A percentile compares a stretch with the other conserved stretches of the same genome.
phyloP scores from a whole-genome alignment of 305 asterid species.

The Plantago lanceolata region DNA sequence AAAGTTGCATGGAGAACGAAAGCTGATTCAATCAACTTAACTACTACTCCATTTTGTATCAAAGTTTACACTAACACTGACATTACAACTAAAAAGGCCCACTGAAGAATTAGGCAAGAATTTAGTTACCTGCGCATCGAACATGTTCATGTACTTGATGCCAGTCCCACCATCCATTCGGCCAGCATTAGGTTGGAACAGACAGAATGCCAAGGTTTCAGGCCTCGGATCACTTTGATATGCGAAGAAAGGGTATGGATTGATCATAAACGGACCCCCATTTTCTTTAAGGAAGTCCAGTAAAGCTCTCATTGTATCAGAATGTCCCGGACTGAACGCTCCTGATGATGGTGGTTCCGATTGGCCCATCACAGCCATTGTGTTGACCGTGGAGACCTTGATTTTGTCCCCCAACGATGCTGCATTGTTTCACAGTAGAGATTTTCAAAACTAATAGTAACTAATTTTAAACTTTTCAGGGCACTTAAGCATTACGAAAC shows the following conservation, averaged over 20 bases:
- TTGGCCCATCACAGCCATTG: conserved; percentile 76
- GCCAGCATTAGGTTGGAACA: conserved; percentile 92
- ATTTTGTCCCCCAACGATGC: conserved; percentile 79
- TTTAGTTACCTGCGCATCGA: conserved; percentile 84
- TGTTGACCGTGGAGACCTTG: conserved; percentile 88
- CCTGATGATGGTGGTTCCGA: conserved; percentile 93
- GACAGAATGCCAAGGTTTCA: conserved; percentile 78
- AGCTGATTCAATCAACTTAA: too few species aligned
- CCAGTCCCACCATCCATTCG: conserved; percentile 65
- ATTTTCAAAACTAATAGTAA: too few species aligned
- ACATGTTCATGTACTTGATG: conserved; percentile 96
- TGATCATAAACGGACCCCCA: conserved; percentile 84
- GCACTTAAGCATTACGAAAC: too few species aligned
- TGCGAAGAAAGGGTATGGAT: conserved; percentile 92
- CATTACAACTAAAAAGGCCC: background rate
- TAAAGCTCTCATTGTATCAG: conserved; percentile 54
- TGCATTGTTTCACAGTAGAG: conserved; percentile 31
- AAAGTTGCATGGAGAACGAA: background rate
- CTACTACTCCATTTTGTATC: too few species aligned
- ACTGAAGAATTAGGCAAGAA: background rate
- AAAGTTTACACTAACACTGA: background rate
- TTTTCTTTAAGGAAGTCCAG: conserved; percentile 59
- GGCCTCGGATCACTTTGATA: conserved; percentile 84
- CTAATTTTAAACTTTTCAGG: too few species aligned
- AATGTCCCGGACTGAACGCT: conserved; percentile 47